A percentile compares a stretch with the other conserved stretches of the same genome.
These are phyloP conservation scores for Soucietia sequanensis DNA, from an alignment of 805 yeast species.

Conservation along the genomic window DNA sequence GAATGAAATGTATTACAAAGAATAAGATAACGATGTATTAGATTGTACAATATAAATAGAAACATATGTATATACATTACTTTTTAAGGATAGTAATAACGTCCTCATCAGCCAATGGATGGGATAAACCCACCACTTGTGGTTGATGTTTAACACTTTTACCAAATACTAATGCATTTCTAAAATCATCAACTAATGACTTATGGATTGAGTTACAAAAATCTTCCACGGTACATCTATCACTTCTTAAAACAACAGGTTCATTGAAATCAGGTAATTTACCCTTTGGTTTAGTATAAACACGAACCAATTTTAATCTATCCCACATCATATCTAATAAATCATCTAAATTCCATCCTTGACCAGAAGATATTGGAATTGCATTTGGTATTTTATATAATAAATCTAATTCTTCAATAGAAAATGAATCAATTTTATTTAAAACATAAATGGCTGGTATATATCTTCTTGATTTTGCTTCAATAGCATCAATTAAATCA, in stretches of 20 bases:
- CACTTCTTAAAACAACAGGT: constrained; percentile 88
- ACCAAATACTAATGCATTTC: constrained; percentile 91
- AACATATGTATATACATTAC: constrained; percentile 11
- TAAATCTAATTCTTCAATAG: constrained; percentile 88
- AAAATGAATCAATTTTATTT: constrained; percentile 93
- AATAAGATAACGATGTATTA: constrained; percentile 2
- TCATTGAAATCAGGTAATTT: constrained; percentile 89
- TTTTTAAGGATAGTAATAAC: constrained; percentile 93
- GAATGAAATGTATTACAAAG: too few species aligned
- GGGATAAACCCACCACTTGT: constrained; percentile 88
- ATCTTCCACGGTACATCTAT: constrained; percentile 84
- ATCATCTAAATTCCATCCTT: constrained; percentile 97
- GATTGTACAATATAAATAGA: too few species aligned
- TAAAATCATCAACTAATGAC: constrained; percentile 88
- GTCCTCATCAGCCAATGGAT: constrained; percentile 89
- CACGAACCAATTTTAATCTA: constrained; percentile 84
- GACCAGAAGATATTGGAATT: constrained; percentile 93
- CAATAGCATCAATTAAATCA: constrained; percentile 91
- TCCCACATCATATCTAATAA: constrained; percentile 95
- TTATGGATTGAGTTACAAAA: constrained; percentile 97
- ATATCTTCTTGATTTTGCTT: constrained; percentile 85
- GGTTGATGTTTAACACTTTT: constrained; percentile 97
- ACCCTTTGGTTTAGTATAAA: constrained; percentile 97
- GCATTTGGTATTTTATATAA: constrained; percentile 93
- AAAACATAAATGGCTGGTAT: constrained; percentile 94